These are phyloP conservation scores for Straminergon stramineum DNA, from an alignment of 225 moss, liverwort and hornwort genomes.

Conservation along the genomic window DNA sequence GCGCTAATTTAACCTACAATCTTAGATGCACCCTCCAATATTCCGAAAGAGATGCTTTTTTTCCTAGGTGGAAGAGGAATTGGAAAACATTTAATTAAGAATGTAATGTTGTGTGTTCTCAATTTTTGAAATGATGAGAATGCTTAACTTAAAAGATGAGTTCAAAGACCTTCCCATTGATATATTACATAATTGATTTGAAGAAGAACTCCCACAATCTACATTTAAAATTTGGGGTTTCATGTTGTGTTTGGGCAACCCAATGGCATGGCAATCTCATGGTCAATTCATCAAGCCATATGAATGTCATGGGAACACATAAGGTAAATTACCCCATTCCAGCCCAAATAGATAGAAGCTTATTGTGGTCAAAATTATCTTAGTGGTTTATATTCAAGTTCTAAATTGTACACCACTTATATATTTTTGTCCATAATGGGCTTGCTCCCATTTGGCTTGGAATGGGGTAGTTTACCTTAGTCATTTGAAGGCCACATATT, in stretches of 20 bases:
- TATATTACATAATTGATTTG: neutral
- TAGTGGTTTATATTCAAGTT: no score
- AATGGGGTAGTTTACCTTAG: no score
- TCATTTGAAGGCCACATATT: neutral
- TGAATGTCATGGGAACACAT: neutral
- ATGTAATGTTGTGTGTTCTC: neutral
- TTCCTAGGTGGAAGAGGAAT: rapidly evolving
- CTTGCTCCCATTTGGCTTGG: no score
- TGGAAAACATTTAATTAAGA: neutral
- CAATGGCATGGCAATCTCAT: rapidly evolving
- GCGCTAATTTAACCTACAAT: neutral
- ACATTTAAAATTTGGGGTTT: rapidly evolving
- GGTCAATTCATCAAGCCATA: neutral
- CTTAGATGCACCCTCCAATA: no score
- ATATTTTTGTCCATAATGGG: no score
- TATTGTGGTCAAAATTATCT: no score
- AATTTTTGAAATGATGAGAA: neutral
- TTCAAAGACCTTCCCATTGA: neutral
- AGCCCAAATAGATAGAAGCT: no score
- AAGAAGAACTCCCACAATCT: neutral
- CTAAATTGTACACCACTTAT: no score
- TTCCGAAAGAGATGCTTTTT: no score
- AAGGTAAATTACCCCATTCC: no score
- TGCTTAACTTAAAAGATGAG: rapidly evolving
- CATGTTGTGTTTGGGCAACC: rapidly evolving